phyloP scores from a whole-genome alignment of 1,284 basidiomycete species.

The Psilocybe mexicana region DNA sequence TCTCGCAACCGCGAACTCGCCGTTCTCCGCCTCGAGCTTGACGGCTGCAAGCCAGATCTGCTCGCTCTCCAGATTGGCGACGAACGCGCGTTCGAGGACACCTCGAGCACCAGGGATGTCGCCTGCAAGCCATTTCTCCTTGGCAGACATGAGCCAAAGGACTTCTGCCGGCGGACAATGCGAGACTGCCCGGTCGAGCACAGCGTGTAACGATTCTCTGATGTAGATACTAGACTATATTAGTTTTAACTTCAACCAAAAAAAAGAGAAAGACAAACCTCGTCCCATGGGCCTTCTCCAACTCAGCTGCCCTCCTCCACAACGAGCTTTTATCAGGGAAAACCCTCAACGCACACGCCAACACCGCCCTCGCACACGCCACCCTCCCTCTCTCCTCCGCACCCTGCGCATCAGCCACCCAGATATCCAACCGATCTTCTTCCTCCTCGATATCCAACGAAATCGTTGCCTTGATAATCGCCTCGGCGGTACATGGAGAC shows the following conservation, averaged over 20 bases:
- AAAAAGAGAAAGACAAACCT: slow-evolving; percentile 44
- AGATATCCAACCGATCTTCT: slow-evolving; percentile 85
- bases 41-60: slow-evolving; percentile 97
- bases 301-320: slow-evolving; percentile 89
- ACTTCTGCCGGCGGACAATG: slow-evolving; percentile 94
- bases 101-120: slow-evolving; percentile 87
- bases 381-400: slow-evolving; percentile 77
- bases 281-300: slow-evolving; percentile 90
- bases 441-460: slow-evolving; percentile 95
- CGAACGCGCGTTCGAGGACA: slow-evolving; percentile 88
- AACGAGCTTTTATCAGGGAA: slow-evolving; percentile 83
- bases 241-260: too few species aligned
- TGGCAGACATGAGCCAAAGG: slow-evolving; percentile 96
- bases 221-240: background rate
- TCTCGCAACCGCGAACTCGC: slow-evolving; percentile 82
- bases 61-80: slow-evolving; percentile 95
- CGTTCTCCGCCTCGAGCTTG: slow-evolving; percentile 94
- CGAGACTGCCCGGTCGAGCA: slow-evolving; percentile 69
- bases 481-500: slow-evolving; percentile 85
- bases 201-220: slow-evolving; percentile 4
- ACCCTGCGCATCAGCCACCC: slow-evolving; percentile 89
- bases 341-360: slow-evolving; percentile 88
- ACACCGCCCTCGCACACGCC: slow-evolving; percentile 83
- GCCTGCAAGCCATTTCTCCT: slow-evolving; percentile 90
- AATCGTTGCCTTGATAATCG: slow-evolving; percentile 93